phyloP scores from a whole-genome alignment of 2,329 filamentous ascomycete genomes.

The Ascochyta viciae-villosae region DNA sequence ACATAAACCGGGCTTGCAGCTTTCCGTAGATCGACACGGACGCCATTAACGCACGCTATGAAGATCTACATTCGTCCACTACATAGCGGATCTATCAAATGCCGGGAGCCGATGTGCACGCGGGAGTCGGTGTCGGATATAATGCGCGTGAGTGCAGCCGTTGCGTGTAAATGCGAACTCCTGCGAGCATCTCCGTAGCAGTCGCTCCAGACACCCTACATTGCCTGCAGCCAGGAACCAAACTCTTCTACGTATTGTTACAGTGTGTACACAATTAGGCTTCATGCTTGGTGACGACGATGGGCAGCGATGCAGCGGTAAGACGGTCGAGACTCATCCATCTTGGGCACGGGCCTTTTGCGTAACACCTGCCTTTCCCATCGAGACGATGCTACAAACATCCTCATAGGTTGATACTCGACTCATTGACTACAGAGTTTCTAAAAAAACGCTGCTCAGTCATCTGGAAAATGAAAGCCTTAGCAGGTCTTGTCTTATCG shows the following conservation, averaged over 20 bases:
- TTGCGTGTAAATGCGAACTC: neutral
- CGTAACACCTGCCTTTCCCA: neutral
- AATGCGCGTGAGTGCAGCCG: neutral
- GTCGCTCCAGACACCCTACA: too few relatives aligned
- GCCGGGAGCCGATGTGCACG: neutral
- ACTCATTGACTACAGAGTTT: neutral
- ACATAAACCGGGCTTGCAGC: neutral
- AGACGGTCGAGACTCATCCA: conserved; percentile 7
- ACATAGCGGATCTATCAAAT: neutral
- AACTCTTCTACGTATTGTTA: neutral
- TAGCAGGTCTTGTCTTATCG: neutral
- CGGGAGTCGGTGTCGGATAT: neutral
- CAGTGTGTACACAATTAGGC: neutral
- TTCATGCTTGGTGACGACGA: neutral
- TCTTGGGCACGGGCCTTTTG: conserved; percentile 5
- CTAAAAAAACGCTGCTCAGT: neutral
- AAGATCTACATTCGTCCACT: conserved; percentile 1
- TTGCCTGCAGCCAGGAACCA: too few relatives aligned
- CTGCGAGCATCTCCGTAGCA: conserved; percentile 1
- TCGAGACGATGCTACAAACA: neutral
- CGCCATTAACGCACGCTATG: conserved; percentile 2
- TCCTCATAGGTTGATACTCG: neutral
- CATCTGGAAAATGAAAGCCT: neutral
- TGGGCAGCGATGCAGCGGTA: conserved; percentile 16
- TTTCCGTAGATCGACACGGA: conserved; percentile 22